Percentiles rank a stretch among this genome's conserved stretches.
phyloP scores from a whole-genome alignment of 140 eudicot genomes.

The Ambrosia hybrid region DNA sequence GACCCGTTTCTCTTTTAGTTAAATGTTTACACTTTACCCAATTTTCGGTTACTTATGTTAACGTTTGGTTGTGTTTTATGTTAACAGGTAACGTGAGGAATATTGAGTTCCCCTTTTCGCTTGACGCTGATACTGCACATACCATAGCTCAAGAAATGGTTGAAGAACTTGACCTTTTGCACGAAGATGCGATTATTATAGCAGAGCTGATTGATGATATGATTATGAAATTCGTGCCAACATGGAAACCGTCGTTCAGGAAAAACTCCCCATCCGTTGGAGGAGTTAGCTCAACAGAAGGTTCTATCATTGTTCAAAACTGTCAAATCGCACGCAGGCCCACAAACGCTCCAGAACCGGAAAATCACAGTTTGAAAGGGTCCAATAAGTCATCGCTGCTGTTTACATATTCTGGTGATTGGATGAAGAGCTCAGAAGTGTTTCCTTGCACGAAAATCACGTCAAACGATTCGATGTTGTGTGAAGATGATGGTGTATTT shows the following conservation, averaged over 20 bases:
- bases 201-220: constrained; percentile 59
- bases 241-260: constrained; percentile 40
- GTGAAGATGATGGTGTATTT: constrained; percentile 20
- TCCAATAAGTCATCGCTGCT: constrained; percentile 2
- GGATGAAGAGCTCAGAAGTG: constrained; percentile 36
- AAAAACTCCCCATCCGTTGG: constrained; percentile 21
- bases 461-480: constrained; percentile 28
- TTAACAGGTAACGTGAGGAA: constrained; percentile 46
- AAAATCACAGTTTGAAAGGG: constrained; percentile 16
- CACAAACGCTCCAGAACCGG: background rate
- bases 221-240: constrained; percentile 46
- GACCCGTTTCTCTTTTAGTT: background rate
- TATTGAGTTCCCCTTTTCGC: constrained; percentile 53
- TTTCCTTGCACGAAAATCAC: constrained; percentile 22
- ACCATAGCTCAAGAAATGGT: constrained; percentile 79
- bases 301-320: constrained; percentile 26
- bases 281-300: constrained; percentile 15
- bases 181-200: constrained; percentile 49
- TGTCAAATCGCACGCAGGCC: background rate
- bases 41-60: background rate
- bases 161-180: constrained; percentile 48
- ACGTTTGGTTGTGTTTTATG: constrained; percentile 1
- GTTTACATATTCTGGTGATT: constrained; percentile 26
- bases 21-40: background rate
- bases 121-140: constrained; percentile 49